phyloP scores from a whole-genome alignment of 2,329 filamentous ascomycete genomes.

The Penicillium sp. region DNA sequence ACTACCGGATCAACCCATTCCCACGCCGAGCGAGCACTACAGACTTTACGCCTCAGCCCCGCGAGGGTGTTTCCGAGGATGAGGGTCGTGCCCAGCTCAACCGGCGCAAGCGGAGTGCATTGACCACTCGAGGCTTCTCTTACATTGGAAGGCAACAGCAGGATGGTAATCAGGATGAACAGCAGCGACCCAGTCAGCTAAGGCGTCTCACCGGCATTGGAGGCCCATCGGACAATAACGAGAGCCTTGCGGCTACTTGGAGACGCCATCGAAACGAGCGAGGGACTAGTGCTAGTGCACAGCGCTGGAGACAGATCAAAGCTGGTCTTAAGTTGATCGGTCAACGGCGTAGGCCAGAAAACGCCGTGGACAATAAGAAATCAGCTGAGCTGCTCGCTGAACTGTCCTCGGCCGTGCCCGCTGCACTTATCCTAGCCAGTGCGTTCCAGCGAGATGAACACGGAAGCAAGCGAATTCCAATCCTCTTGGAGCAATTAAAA shows the following conservation, averaged over 20 bases:
- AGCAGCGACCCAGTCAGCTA: slow-evolving; percentile 66
- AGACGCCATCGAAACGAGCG: slow-evolving; percentile 63
- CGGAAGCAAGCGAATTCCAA: slow-evolving; percentile 91
- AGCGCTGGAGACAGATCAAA: slow-evolving; percentile 93
- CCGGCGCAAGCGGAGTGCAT: slow-evolving; percentile 66
- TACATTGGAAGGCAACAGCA: slow-evolving; percentile 57
- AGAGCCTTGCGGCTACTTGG: slow-evolving; percentile 66
- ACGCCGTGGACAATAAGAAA: slow-evolving; percentile 88
- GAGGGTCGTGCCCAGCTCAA: slow-evolving; percentile 70
- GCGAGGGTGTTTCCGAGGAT: slow-evolving; percentile 74
- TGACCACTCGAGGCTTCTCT: slow-evolving; percentile 58
- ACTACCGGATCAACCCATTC: slow-evolving; percentile 58
- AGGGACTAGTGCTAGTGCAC: slow-evolving; percentile 72
- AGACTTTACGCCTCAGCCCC: slow-evolving; percentile 60
- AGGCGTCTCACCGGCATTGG: slow-evolving; percentile 69
- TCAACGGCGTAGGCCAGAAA: slow-evolving; percentile 80
- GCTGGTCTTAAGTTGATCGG: slow-evolving; percentile 80
- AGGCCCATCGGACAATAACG: slow-evolving; percentile 66
- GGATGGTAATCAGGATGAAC: slow-evolving; percentile 60
- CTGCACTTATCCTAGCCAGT: slow-evolving; percentile 90
- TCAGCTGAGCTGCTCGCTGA: slow-evolving; percentile 97
- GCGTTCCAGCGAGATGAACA: slow-evolving; percentile 99
- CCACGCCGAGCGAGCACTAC: slow-evolving; percentile 71
- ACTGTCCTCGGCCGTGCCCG: slow-evolving; percentile 87
- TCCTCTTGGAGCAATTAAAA: slow-evolving; percentile 93